Conservation (phyloP, 75 land plant species). For the Picea sitchensis region DNA sequence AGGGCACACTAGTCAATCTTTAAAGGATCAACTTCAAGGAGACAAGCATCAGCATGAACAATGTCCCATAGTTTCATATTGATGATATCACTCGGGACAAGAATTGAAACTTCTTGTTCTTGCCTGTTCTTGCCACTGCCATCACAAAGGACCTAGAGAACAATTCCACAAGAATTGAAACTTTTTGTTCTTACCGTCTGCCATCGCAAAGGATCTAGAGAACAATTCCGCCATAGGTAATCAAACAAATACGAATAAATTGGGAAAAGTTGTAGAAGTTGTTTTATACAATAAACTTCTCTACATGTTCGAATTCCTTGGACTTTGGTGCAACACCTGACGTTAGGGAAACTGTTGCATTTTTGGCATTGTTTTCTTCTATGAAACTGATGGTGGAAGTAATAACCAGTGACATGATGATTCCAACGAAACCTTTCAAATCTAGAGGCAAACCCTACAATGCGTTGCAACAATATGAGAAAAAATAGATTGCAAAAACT, state of each 20-base stretch:
- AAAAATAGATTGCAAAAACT: background rate
- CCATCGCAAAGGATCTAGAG: conserved; percentile 74
- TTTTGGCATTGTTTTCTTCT: conserved; percentile 11
- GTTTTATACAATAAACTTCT: too few relatives aligned
- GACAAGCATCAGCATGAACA: conserved; percentile 69
- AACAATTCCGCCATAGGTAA: background rate
- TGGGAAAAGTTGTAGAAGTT: too few relatives aligned
- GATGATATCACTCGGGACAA: background rate
- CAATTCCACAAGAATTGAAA: conserved; percentile 68
- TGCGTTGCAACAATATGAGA: background rate
- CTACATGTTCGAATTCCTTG: conserved; percentile 34
- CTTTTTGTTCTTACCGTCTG: conserved; percentile 76
- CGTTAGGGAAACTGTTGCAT: too few relatives aligned
- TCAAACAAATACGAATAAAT: too few relatives aligned
- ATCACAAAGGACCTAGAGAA: conserved; percentile 14
- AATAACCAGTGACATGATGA: too few relatives aligned
- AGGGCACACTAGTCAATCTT: conserved; percentile 20
- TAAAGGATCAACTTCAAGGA: conserved; percentile 71
- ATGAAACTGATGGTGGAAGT: too few relatives aligned
- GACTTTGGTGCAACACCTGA: conserved; percentile 59
- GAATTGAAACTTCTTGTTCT: conserved; percentile 64
- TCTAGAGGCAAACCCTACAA: conserved; percentile 8
- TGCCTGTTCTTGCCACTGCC: conserved; percentile 66
- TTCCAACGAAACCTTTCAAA: too few relatives aligned
- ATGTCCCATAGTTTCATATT: too few relatives aligned